Conservation (phyloP, 345 rosid species). For the Salix dunnii region DNA sequence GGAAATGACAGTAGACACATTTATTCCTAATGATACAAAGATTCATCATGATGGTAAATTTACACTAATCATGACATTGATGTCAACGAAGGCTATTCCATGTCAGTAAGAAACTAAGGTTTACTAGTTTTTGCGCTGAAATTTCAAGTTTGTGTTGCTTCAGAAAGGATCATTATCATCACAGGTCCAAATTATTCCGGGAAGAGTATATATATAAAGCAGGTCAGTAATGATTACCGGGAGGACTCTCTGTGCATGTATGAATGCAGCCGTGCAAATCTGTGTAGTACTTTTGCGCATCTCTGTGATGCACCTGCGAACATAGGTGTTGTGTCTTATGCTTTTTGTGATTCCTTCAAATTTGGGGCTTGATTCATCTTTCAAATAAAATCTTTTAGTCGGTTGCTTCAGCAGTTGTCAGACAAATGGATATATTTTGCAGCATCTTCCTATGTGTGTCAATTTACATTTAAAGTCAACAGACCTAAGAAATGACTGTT, state of each 20-base stretch:
- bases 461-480: background rate
- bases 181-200: conserved; percentile 98
- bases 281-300: background rate
- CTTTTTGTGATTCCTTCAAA: background rate
- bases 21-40: conserved; percentile 87
- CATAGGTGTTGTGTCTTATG: background rate
- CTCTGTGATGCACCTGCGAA: background rate
- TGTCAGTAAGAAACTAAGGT: background rate
- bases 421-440: background rate
- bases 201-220: conserved; percentile 92
- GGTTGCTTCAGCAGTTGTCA: background rate
- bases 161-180: conserved; percentile 79
- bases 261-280: background rate
- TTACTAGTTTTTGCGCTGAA: background rate
- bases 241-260: background rate
- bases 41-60: conserved; percentile 55
- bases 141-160: conserved; percentile 23
- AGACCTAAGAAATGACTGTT: background rate
- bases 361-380: background rate
- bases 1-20: conserved; percentile 96
- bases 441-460: background rate
- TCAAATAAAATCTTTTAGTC: background rate
- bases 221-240: conserved; percentile 40
- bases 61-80: conserved; percentile 10
- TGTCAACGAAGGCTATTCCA: background rate